phyloP scores from a whole-genome alignment of 805 yeast species.

The Metschnikowia borealis region DNA sequence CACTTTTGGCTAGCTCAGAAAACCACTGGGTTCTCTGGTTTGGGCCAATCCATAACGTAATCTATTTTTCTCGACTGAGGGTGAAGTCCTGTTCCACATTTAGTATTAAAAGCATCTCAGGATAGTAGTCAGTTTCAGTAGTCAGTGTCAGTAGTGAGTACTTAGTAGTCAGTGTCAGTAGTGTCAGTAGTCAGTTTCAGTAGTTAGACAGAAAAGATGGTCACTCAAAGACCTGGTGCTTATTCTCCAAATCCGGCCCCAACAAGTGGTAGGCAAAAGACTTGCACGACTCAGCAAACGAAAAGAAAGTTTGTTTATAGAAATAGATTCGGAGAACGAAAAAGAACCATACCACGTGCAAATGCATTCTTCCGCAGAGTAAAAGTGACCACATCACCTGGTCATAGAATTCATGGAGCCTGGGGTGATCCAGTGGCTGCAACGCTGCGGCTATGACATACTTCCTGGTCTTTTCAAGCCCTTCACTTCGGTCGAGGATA shows the following conservation, averaged over 20 bases:
- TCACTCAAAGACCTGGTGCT: constrained; percentile 3
- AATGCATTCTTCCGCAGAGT: constrained; percentile 12
- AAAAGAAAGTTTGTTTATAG: constrained; percentile 4
- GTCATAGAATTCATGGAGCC: constrained; percentile 10
- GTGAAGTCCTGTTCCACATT: too few relatives aligned
- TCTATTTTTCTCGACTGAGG: too few relatives aligned
- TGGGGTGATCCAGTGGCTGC: constrained; percentile 14
- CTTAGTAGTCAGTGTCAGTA: too few relatives aligned
- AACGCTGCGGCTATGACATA: constrained; percentile 12
- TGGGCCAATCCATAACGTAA: too few relatives aligned
- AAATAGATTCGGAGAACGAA: constrained; percentile 9
- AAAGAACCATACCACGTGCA: constrained; percentile 7
- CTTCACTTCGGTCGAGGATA: constrained; percentile 1
- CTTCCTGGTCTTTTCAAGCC: constrained; percentile 13
- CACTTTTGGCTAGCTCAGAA: too few relatives aligned
- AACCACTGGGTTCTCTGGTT: too few relatives aligned
- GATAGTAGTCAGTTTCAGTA: too few relatives aligned
- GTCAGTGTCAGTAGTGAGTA: too few relatives aligned
- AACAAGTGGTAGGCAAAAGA: constrained; percentile 3
- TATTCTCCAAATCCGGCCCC: background rate
- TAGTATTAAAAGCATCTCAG: too few relatives aligned
- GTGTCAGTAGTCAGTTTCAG: too few relatives aligned
- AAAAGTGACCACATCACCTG: constrained; percentile 15
- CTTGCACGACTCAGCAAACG: constrained; percentile 1
- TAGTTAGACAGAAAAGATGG: too few relatives aligned